Conservation (phyloP, 2,329 filamentous ascomycete genomes). For the Cytospora piceicola region DNA sequence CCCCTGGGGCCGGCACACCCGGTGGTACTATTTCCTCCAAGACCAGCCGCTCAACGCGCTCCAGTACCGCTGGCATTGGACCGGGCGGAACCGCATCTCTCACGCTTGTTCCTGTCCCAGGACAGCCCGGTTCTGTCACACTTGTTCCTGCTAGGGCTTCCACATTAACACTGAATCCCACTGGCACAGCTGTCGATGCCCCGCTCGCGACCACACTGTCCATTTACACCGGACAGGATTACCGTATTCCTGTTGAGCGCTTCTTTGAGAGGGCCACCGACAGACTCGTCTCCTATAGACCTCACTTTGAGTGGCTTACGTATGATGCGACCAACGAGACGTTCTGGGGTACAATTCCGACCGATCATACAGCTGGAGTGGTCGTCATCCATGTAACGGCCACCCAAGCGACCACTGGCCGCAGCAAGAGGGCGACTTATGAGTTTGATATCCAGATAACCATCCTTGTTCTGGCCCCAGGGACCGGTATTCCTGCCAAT, state of each 20-base stretch:
- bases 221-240: neutral
- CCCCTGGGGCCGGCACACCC: too few relatives aligned
- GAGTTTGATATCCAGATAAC: constrained; percentile 8
- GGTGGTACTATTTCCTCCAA: neutral
- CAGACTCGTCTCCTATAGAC: constrained; percentile 2
- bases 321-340: constrained; percentile 2
- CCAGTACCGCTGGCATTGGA: neutral
- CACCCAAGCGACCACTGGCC: constrained; percentile 9
- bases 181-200: neutral
- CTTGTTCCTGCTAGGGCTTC: neutral
- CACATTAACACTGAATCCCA: neutral
- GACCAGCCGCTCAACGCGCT: too few relatives aligned
- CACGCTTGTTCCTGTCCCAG: neutral
- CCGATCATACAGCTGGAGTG: neutral
- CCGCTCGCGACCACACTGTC: neutral
- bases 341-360: constrained; percentile 11
- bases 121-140: neutral
- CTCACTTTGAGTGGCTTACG: too few relatives aligned
- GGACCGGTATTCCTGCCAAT: too few relatives aligned
- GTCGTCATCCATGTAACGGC: constrained; percentile 4
- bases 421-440: neutral
- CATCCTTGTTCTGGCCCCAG: too few relatives aligned
- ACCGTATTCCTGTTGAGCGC: neutral
- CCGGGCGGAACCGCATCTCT: neutral
- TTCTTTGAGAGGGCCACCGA: constrained; percentile 6